Conservation (phyloP, 352 stramenopile genomes). For the Phytopythium kandeliae region DNA sequence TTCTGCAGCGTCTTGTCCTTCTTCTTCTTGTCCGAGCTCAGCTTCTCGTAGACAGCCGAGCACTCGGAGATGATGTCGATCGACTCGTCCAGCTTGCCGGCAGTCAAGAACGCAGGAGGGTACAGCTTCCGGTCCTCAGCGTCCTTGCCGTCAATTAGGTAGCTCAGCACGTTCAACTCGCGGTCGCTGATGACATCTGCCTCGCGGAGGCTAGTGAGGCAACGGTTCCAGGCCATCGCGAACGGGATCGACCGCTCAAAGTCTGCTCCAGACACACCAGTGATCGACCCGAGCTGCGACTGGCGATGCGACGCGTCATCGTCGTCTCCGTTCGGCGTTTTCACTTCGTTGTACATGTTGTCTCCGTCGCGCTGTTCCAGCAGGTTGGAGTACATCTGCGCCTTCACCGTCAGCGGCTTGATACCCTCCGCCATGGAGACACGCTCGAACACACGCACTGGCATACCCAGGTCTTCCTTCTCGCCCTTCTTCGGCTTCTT, state of each 20-base stretch:
- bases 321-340: conserved; percentile 57
- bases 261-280: conserved; percentile 67
- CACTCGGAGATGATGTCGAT: conserved; percentile 84
- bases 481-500: conserved; percentile 54
- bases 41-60: conserved; percentile 71
- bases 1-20: conserved; percentile 86
- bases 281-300: conserved; percentile 66
- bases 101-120: conserved; percentile 79
- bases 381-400: conserved; percentile 77
- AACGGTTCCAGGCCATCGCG: conserved; percentile 86
- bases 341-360: conserved; percentile 57
- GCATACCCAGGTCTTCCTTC: conserved; percentile 55
- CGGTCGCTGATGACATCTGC: conserved; percentile 82
- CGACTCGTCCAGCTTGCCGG: conserved; percentile 83
- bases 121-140: conserved; percentile 74
- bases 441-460: conserved; percentile 70
- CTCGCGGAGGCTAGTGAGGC: conserved; percentile 64
- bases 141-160: conserved; percentile 81
- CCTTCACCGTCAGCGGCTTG: conserved; percentile 77
- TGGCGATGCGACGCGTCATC: conserved; percentile 49
- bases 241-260: conserved; percentile 86
- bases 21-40: conserved; percentile 86
- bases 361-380: conserved; percentile 46
- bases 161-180: conserved; percentile 82
- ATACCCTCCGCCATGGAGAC: conserved; percentile 81